Conservation (phyloP, 2,329 filamentous ascomycete genomes). For the Diaporthe helianthi region DNA sequence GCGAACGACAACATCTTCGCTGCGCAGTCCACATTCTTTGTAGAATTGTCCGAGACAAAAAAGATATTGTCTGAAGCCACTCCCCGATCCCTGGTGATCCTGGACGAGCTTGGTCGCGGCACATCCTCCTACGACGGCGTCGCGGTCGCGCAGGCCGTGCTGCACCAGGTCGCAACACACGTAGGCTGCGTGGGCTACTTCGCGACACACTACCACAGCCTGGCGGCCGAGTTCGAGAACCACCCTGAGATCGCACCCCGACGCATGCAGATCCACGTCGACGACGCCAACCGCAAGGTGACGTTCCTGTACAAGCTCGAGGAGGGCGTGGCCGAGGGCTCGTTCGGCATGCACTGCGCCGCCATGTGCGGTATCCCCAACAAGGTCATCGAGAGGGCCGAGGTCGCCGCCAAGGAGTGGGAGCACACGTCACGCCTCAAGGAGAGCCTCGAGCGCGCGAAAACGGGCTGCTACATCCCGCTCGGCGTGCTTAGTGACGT, state of each 20-base stretch:
- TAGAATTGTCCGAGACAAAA: slow-evolving; percentile 96
- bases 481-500: slow-evolving; percentile 89
- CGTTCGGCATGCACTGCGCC: slow-evolving; percentile 98
- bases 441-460: slow-evolving; percentile 84
- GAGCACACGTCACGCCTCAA: slow-evolving; percentile 92
- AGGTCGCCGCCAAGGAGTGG: slow-evolving; percentile 89
- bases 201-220: slow-evolving; percentile 94
- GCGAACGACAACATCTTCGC: slow-evolving; percentile 99
- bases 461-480: slow-evolving; percentile 80
- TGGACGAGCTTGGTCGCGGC: slow-evolving; percentile 94
- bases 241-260: slow-evolving; percentile 88
- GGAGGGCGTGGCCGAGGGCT: slow-evolving; percentile 91
- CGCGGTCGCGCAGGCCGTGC: slow-evolving; percentile 92
- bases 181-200: slow-evolving; percentile 96
- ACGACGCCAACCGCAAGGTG: slow-evolving; percentile 82
- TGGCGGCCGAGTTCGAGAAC: slow-evolving; percentile 86
- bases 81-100: slow-evolving; percentile 90
- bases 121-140: slow-evolving; percentile 97
- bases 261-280: slow-evolving; percentile 94
- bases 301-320: slow-evolving; percentile 97
- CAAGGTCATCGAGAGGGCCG: slow-evolving; percentile 83
- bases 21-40: slow-evolving; percentile 96
- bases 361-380: slow-evolving; percentile 94
- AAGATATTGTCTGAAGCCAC: slow-evolving; percentile 97
- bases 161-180: slow-evolving; percentile 95